Conservation (phyloP, 192 early-diverging fungal species). For the Neocallimastix lanati region DNA sequence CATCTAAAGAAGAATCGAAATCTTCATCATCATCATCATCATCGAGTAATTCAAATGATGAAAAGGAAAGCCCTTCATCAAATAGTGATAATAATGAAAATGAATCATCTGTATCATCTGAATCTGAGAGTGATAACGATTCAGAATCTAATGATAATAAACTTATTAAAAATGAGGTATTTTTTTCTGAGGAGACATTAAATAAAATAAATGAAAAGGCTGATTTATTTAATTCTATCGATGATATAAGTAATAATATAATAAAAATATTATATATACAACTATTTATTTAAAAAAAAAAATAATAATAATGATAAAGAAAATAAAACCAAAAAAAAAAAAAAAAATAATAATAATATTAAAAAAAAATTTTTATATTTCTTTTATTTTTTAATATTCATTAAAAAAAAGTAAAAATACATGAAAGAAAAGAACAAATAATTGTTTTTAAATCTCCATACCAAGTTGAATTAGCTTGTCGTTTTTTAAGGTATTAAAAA, state of each 20-base stretch:
- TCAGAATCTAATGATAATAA: background rate
- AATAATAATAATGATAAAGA: too few relatives aligned
- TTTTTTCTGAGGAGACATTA: background rate
- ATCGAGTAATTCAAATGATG: background rate
- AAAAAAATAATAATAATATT: too few relatives aligned
- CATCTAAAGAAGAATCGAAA: too few relatives aligned
- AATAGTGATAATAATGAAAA: background rate
- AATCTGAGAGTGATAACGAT: too few relatives aligned
- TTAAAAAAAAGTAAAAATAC: background rate
- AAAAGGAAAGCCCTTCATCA: background rate
- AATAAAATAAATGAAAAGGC: background rate
- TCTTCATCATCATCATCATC: background rate
- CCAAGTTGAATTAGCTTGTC: background rate
- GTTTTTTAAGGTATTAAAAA: background rate
- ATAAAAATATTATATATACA: too few relatives aligned
- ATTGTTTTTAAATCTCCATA: background rate
- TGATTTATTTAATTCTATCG: background rate
- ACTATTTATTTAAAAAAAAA: too few relatives aligned
- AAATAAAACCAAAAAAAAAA: too few relatives aligned
- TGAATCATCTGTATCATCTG: too few relatives aligned
- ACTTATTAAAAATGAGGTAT: background rate
- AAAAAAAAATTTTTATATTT: too few relatives aligned
- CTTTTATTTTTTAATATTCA: too few relatives aligned
- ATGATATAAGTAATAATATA: background rate
- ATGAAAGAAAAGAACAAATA: background rate